phyloP scores from a whole-genome alignment of 1,139 yeast genomes.

The Zygosaccharomyces sapae region DNA sequence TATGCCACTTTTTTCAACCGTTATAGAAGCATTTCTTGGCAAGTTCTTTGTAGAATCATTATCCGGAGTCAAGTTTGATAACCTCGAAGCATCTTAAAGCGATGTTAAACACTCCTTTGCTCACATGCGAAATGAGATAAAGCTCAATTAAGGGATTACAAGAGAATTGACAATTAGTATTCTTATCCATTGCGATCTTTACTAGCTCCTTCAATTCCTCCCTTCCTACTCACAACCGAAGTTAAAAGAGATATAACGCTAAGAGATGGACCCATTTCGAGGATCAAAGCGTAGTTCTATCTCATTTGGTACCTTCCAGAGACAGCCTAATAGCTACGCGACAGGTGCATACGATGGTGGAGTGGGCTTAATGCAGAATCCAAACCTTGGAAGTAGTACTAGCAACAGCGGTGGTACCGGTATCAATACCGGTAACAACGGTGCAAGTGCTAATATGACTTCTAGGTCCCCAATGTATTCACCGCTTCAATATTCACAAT shows the following conservation, averaged over 20 bases:
- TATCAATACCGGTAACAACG: slow-evolving; percentile 7
- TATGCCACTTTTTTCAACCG: neutral
- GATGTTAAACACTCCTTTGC: neutral
- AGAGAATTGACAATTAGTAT: neutral
- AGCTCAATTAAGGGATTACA: neutral
- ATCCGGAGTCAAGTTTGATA: neutral
- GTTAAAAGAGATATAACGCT: neutral
- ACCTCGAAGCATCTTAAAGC: neutral
- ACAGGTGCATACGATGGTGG: slow-evolving; percentile 15
- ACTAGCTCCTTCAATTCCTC: neutral
- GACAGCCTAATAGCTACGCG: slow-evolving; percentile 20
- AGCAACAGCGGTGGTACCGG: slow-evolving; percentile 5
- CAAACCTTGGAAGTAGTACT: slow-evolving; percentile 2
- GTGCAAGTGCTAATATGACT: slow-evolving; percentile 13
- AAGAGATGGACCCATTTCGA: slow-evolving; percentile 28
- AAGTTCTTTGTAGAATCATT: neutral
- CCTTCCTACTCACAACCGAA: neutral
- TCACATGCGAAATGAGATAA: neutral
- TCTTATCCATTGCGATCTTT: neutral
- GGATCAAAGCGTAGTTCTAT: slow-evolving; percentile 32
- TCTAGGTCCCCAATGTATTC: slow-evolving; percentile 32
- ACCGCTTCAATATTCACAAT: slow-evolving; percentile 26
- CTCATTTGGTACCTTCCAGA: slow-evolving; percentile 32
- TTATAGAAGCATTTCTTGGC: neutral
- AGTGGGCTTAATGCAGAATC: slow-evolving; percentile 6